These are phyloP conservation scores for Pythium rishiriense DNA, from an alignment of 352 stramenopile species.

Conservation along the genomic window DNA sequence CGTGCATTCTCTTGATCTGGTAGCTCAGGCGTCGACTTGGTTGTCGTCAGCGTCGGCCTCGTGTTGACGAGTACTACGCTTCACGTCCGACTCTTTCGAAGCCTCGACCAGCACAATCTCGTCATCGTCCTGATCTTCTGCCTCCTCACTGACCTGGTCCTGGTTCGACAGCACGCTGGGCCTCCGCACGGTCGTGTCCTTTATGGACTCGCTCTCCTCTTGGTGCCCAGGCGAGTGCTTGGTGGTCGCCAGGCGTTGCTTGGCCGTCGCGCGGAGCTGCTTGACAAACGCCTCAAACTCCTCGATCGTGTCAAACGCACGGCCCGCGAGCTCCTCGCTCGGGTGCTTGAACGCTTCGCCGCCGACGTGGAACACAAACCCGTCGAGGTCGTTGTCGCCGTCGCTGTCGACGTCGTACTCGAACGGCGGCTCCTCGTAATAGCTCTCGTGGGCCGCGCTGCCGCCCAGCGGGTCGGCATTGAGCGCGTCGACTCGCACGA, in stretches of 20 bases:
- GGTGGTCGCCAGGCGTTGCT: neutral
- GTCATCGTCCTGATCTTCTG: neutral
- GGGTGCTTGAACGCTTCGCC: constrained; percentile 58
- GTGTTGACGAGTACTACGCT: too few relatives aligned
- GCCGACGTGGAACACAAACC: constrained; percentile 51
- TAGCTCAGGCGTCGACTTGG: constrained; percentile 15
- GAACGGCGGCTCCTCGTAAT: constrained; percentile 26
- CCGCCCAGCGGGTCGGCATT: neutral
- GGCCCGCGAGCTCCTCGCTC: constrained; percentile 46
- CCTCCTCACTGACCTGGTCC: neutral
- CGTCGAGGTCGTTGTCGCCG: constrained; percentile 8
- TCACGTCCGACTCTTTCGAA: constrained; percentile 3
- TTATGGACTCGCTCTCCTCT: neutral
- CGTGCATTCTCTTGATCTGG: neutral
- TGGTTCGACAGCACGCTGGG: constrained; percentile 11
- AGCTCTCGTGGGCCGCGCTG: constrained; percentile 13
- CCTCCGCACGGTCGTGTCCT: neutral
- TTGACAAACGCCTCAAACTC: constrained; percentile 59
- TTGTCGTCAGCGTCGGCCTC: constrained; percentile 15
- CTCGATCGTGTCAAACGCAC: constrained; percentile 47
- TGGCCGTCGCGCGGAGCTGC: constrained; percentile 29
- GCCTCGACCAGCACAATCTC: constrained; percentile 6
- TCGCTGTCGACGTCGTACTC: constrained; percentile 28
- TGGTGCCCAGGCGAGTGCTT: neutral
- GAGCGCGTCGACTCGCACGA: constrained; percentile 28